Percentiles rank a stretch among this genome's conserved stretches.
Evolutionary conservation across 108 stramenopile genomes (phyloP).

Genomic region (Nitzschia palea): DNA sequence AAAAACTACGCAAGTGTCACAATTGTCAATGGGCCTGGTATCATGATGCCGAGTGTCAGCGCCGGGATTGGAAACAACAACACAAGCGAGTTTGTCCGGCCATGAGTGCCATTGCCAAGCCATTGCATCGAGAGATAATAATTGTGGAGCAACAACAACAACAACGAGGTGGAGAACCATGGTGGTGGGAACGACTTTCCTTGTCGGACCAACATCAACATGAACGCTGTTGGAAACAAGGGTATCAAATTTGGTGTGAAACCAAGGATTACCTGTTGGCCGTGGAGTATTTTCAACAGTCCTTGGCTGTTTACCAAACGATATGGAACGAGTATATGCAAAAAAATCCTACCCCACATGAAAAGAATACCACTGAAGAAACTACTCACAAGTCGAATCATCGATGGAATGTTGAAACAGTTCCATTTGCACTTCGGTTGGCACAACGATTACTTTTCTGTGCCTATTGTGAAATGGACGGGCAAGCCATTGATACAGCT

Average conservation of each 20-base stretch:
- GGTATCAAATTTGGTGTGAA: constrained; percentile 12
- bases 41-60: constrained; percentile 46
- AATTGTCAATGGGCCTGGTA: constrained; percentile 48
- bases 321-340: constrained; percentile 20
- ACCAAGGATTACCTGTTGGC: constrained; percentile 51
- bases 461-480: constrained; percentile 65
- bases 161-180: background rate
- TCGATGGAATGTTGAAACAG: too few relatives aligned
- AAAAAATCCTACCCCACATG: too few relatives aligned
- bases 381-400: too few relatives aligned
- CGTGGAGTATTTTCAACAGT: constrained; percentile 50
- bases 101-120: constrained; percentile 21
- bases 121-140: constrained; percentile 7
- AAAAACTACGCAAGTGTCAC: constrained; percentile 40
- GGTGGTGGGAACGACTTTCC: background rate
- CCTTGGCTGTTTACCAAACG: constrained; percentile 23
- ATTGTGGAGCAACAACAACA: background rate
- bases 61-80: constrained; percentile 39
- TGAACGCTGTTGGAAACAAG: background rate
- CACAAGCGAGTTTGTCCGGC: constrained; percentile 40
- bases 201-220: background rate
- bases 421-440: background rate
- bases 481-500: constrained; percentile 29
- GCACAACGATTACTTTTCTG: constrained; percentile 43
- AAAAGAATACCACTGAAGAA: too few relatives aligned